Conservation (phyloP, 352 stramenopile species). For the Globisporangium solare region DNA sequence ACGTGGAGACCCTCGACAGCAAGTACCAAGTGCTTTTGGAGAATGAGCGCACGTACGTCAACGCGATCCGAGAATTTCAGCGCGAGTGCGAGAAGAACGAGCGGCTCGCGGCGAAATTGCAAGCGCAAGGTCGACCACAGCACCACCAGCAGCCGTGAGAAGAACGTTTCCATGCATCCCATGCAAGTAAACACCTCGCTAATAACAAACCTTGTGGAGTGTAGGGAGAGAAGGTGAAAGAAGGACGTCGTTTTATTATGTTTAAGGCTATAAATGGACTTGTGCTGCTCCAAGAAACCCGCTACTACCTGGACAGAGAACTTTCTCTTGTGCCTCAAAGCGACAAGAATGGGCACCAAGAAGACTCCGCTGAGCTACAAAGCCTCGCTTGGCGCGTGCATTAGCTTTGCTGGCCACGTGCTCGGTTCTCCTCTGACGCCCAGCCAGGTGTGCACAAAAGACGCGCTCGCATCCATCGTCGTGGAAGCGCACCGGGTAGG, state of each 20-base stretch:
- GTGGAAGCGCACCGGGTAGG: conserved; percentile 51
- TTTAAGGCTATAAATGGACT: no score
- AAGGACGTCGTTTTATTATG: no score
- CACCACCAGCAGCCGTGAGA: neutral
- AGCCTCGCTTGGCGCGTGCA: conserved; percentile 35
- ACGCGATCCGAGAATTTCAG: conserved; percentile 85
- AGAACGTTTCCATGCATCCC: neutral
- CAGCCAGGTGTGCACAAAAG: conserved; percentile 41
- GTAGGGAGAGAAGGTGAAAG: no score
- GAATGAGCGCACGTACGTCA: conserved; percentile 78
- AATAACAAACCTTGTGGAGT: no score
- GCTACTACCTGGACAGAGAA: no score
- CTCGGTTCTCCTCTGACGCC: conserved; percentile 16
- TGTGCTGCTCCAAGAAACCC: no score
- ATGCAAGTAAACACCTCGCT: neutral
- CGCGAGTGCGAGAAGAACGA: conserved; percentile 88
- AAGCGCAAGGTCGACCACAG: no score
- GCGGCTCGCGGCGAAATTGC: conserved; percentile 28
- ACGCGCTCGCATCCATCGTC: conserved; percentile 40
- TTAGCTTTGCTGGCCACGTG: conserved; percentile 39
- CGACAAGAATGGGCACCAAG: conserved; percentile 22
- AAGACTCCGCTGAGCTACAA: conserved; percentile 16
- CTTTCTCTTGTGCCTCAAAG: no score
- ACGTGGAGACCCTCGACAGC: conserved; percentile 62
- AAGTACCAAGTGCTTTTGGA: conserved; percentile 77